Base-by-base conservation (phyloP, 257 asterid genomes). In the Solanum pennellii region DNA sequence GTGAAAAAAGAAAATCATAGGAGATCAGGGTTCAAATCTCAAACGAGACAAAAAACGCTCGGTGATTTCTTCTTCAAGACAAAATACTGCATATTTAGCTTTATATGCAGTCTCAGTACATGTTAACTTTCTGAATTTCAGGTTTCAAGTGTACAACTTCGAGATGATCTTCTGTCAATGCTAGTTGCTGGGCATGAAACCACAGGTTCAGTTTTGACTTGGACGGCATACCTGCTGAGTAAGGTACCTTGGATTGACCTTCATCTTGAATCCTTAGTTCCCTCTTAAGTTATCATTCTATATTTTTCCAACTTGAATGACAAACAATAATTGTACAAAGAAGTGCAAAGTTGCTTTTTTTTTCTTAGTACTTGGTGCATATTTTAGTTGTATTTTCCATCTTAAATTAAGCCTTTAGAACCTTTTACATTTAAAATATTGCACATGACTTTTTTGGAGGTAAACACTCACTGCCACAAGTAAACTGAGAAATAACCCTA, bases 171-270 rank as follows among this genome's bases (percentile, higher is more conserved):
- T 91, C 91, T 95, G 89, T 97, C 99, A n/a, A 95, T 97, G 99
- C 90, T 97, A 88, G 99, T 97, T 90, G 99, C 99, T 85, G 99
- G 98, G 35, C 98, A 97, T 88, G 99, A 97, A 92, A 95, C 99
- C 88, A 95, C 98, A 86, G 99, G 98, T 86, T 97, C 98, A 15
- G 98, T 97, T 80, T 91, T 97, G 92, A 94, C 99, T 39, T 97
- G 99, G 98, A 94, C 98, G 1, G 88, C 95, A 1, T 95, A 93
- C 93, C 91, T 95, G 87, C 94, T 97, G 71, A 97, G 99, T 90
- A 97, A 95, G 99, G 99, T 95, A 92, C n/a, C 39, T 6, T 80
- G 73, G 42, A 42, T 68, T 65, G 42, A 31, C 44, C 27, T 56
- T 7, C 33, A 20, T 76, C 83, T 31, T 29, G 29, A 21, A 42